Conservation (phyloP, 169 alveolate genomes). For the Plasmodium malariae region DNA sequence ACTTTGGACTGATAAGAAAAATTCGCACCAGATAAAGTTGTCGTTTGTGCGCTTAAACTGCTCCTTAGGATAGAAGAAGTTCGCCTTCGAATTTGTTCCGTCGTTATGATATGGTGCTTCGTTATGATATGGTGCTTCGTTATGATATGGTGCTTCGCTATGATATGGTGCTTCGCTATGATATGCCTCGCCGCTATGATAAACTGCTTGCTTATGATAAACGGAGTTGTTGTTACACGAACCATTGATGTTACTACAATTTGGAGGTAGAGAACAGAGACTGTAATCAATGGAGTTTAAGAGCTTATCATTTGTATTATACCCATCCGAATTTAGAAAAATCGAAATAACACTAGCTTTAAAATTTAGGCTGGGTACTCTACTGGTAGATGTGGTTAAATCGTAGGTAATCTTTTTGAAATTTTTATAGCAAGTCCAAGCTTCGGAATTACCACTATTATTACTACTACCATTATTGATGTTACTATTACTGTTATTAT, state of each 20-base stretch:
- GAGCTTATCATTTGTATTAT: not conserved
- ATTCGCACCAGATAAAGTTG: not conserved
- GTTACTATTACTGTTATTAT: not conserved
- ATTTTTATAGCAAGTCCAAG: constrained; percentile 23
- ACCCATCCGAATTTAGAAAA: constrained; percentile 3
- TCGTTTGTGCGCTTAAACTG: too few species aligned
- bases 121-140: not conserved
- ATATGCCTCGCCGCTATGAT: not conserved
- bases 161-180: not conserved
- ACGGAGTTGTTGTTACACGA: not conserved
- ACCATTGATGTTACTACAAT: not conserved
- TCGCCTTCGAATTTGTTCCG: too few species aligned
- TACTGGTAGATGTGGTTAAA: constrained; percentile 5
- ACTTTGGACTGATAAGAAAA: constrained; percentile 34
- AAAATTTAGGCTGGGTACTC: constrained; percentile 1
- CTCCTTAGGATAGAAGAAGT: too few species aligned
- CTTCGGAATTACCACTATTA: not conserved
- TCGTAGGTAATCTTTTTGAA: constrained; percentile 22
- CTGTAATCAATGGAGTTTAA: not conserved
- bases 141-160: not conserved
- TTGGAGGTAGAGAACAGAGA: not conserved
- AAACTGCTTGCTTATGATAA: not conserved
- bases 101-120: too few species aligned
- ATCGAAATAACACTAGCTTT: constrained; percentile 36
- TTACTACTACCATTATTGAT: not conserved